Conservation (phyloP, 208 protist genomes). For the Naegleria gruberi region DNA sequence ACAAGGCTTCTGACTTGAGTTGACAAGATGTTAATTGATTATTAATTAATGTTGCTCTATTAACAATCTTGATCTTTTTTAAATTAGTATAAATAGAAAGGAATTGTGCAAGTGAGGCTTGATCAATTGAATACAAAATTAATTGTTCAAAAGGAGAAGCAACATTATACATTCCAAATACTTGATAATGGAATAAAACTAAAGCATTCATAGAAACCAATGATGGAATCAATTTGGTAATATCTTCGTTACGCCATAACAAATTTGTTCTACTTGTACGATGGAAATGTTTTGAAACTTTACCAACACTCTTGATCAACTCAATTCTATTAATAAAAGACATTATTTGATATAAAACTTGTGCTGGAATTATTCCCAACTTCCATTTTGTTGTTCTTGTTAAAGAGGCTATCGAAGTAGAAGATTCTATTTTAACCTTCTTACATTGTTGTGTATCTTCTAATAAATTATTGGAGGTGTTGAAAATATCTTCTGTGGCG, state of each 20-base stretch:
- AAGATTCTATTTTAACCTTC: background rate
- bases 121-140: background rate
- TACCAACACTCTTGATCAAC: background rate
- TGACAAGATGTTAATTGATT: background rate
- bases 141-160: background rate
- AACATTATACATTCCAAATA: background rate
- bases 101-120: background rate
- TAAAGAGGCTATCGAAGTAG: too few species aligned
- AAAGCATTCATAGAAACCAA: background rate
- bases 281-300: background rate
- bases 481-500: too few species aligned
- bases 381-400: too few species aligned
- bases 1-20: background rate
- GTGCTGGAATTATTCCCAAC: background rate
- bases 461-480: too few species aligned
- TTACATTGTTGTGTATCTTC: background rate
- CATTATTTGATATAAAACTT: background rate
- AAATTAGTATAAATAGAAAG: background rate
- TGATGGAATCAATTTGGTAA: background rate
- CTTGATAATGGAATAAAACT: background rate
- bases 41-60: background rate
- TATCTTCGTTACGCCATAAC: background rate
- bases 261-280: background rate
- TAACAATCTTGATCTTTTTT: background rate
- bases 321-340: background rate